Evolutionary conservation across 2,329 filamentous ascomycete species (phyloP).

Genomic region (Phialophora chinensis): DNA sequence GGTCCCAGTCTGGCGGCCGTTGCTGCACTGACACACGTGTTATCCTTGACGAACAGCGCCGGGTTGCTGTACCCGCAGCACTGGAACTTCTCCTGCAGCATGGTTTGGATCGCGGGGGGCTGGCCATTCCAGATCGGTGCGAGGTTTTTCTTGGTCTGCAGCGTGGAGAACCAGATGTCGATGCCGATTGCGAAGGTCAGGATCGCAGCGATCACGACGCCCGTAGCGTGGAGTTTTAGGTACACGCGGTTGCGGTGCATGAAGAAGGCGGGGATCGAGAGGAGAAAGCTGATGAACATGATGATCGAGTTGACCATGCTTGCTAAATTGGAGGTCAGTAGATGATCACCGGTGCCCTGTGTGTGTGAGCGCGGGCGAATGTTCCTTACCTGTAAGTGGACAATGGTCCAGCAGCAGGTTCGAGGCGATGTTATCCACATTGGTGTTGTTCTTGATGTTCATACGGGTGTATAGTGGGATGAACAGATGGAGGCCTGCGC

Average conservation of each 20-base stretch:
- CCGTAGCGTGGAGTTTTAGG: conserved; percentile 72
- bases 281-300: conserved; percentile 71
- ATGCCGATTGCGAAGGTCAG: conserved; percentile 72
- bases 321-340: conserved; percentile 51
- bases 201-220: conserved; percentile 65
- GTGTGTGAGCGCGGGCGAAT: neutral
- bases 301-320: conserved; percentile 75
- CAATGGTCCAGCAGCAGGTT: conserved; percentile 59
- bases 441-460: conserved; percentile 50
- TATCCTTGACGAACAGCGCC: conserved; percentile 72
- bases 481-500: conserved; percentile 59
- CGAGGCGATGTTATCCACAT: conserved; percentile 56
- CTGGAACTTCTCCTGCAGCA: conserved; percentile 76
- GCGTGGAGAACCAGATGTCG: conserved; percentile 74
- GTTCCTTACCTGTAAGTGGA: conserved; percentile 59
- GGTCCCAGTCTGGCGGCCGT: conserved; percentile 72
- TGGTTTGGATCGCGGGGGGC: conserved; percentile 63
- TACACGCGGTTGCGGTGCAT: conserved; percentile 69
- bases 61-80: conserved; percentile 83
- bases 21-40: conserved; percentile 71
- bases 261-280: conserved; percentile 73
- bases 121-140: conserved; percentile 66
- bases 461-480: conserved; percentile 59
- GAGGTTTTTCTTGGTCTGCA: conserved; percentile 70
- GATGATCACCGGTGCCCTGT: neutral